phyloP scores from a whole-genome alignment of 108 stramenopile genomes.

The Pseudonitzschia delicatissima region DNA sequence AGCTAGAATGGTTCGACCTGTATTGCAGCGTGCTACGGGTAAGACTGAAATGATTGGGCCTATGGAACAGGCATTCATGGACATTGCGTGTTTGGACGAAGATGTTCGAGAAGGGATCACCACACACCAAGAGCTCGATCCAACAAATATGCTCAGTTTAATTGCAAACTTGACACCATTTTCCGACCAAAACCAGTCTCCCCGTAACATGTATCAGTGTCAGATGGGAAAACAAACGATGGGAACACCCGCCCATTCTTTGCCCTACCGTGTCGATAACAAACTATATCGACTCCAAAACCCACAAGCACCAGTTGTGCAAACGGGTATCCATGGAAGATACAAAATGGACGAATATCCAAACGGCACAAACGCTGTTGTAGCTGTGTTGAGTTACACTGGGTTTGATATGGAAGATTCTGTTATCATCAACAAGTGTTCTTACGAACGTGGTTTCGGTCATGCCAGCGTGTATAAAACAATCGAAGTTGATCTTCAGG shows the following conservation, averaged over 20 bases:
- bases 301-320: constrained; percentile 97
- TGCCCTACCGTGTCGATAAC: constrained; percentile 92
- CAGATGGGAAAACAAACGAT: constrained; percentile 99
- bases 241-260: constrained; percentile 95
- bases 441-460: constrained; percentile 92
- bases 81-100: constrained; percentile 92
- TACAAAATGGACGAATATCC: constrained; percentile 98
- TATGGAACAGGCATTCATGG: constrained; percentile 97
- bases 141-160: constrained; percentile 95
- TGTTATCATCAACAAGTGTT: constrained; percentile 96
- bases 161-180: constrained; percentile 96
- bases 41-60: constrained; percentile 92
- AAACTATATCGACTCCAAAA: constrained; percentile 94
- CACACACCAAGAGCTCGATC: constrained; percentile 95
- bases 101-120: constrained; percentile 86
- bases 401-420: constrained; percentile 99
- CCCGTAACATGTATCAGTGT: constrained; percentile 99
- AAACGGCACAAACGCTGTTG: constrained; percentile 97
- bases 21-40: constrained; percentile 84
- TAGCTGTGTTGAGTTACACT: constrained; percentile 98
- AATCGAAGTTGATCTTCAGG: constrained; percentile 80
- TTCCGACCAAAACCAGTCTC: constrained; percentile 98
- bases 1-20: constrained; percentile 90
- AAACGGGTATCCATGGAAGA: constrained; percentile 85
- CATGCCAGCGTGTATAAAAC: constrained; percentile 96